Conservation (phyloP, 2,329 filamentous ascomycete genomes). For the Colletotrichum sp. region DNA sequence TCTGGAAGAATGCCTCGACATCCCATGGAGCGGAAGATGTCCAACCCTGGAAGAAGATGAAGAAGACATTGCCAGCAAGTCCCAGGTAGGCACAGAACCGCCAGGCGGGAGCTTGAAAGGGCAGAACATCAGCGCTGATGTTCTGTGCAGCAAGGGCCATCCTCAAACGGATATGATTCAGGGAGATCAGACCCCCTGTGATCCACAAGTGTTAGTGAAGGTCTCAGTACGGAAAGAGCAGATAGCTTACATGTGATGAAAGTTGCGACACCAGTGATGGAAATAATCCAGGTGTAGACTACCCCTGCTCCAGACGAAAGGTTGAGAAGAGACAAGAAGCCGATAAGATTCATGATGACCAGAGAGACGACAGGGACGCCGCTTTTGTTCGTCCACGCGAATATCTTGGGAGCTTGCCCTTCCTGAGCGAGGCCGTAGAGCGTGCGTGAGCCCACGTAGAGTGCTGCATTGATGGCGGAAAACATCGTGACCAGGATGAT, state of each 20-base stretch:
- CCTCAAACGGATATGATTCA: not conserved
- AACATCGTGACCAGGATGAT: constrained; percentile 59
- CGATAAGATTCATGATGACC: constrained; percentile 20
- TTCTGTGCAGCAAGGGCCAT: not conserved
- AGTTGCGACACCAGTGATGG: not conserved
- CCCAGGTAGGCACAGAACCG: not conserved
- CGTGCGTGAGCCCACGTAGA: constrained; percentile 62
- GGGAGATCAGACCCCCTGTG: not conserved
- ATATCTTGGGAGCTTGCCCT: constrained; percentile 55
- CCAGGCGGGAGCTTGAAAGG: not conserved
- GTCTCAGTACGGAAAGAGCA: fast-evolving
- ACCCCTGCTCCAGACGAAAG: not conserved
- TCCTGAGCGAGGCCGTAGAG: constrained; percentile 59
- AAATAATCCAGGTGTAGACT: not conserved
- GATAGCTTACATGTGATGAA: not conserved
- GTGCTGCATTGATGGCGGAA: constrained; percentile 54
- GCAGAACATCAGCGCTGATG: not conserved
- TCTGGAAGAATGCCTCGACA: not conserved
- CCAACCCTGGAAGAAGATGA: not conserved
- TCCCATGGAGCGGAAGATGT: not conserved
- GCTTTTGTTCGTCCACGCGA: constrained; percentile 52
- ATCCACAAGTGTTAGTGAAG: not conserved
- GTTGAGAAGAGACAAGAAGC: constrained; percentile 22
- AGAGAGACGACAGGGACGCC: constrained; percentile 37
- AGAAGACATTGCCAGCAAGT: not conserved